Base-by-base conservation (phyloP, 164 flowering plant genomes). In the Nymphaea thermarum region DNA sequence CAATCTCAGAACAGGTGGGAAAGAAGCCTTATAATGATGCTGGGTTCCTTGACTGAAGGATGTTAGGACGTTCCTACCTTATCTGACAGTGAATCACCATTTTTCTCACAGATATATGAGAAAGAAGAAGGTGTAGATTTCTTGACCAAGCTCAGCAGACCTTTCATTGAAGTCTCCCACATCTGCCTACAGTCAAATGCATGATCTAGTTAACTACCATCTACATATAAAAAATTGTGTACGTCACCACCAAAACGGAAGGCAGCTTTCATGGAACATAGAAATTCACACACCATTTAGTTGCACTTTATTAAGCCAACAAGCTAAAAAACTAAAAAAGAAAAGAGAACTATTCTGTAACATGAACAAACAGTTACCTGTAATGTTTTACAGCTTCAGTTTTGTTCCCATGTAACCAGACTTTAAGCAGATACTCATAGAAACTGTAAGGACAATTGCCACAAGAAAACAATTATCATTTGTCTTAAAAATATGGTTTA, bases 161-260 rank as follows among this genome's bases (percentile, higher is more conserved):
- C 99, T 74, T 80, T 82, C 99, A 95, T 95, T 71, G 99, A 92
- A 74, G 76, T 90, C 80, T 95, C 99, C 98, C 99, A 95, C 98
- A 92, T 95, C 72, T 89, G 88, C 77, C 96, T 90, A 84, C 67
- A 75, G 66, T 60, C 63, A 59, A 43, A 66, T 43, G 18, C 14
- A 60, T 4, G 12, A 44, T 65, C 15, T 11, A 6, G 43, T 70
- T 44, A 70, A 17, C 7, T 64, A 64, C 2, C 36, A 25, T 25
- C 36, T 25, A 25, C 36, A 25, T 25, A 25, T 25, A 25, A 25
- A 25, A 25, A 25, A 0, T 25, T 25, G 36, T 25, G 36, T 25
- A 25, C 1, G 36, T 25, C 36, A 25, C 36, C 36, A 25, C 36
- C 36, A 25, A 25, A 25, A 25, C 36, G 1, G 36, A 25, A 25